These are phyloP conservation scores for Phytophthora citrophthora DNA, from an alignment of 352 stramenopile genomes.

Conservation along the genomic window DNA sequence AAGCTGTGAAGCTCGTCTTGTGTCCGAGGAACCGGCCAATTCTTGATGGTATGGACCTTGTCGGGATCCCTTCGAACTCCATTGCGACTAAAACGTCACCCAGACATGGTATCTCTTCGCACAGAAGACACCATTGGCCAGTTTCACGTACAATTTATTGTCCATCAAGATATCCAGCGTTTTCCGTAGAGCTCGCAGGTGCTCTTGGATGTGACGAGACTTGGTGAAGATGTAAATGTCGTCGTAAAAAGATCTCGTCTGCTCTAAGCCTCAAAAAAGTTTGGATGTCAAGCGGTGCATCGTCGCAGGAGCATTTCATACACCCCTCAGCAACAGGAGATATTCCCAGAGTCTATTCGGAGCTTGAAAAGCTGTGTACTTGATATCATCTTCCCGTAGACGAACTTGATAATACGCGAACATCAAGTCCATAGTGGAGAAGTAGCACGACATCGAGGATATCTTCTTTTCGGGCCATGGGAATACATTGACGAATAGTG, in stretches of 20 bases:
- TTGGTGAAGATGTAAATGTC: slow-evolving; percentile 16
- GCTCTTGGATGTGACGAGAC: neutral
- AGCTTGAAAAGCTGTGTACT: too few species aligned
- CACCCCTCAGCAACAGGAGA: too few species aligned
- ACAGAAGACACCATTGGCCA: neutral
- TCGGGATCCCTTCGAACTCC: neutral
- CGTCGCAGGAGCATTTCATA: too few species aligned
- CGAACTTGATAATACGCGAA: slow-evolving; percentile 30
- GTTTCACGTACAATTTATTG: slow-evolving; percentile 15
- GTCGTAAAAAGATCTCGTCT: slow-evolving; percentile 13
- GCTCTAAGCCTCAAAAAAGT: neutral
- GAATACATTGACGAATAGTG: neutral
- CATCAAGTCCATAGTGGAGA: slow-evolving; percentile 24
- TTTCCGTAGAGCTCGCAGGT: neutral
- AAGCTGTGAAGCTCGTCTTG: slow-evolving; percentile 6
- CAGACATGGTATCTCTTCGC: too few species aligned
- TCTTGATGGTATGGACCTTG: slow-evolving; percentile 8
- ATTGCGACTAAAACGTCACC: too few species aligned
- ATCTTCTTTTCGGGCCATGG: neutral
- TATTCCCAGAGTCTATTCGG: too few species aligned
- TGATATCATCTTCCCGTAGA: slow-evolving; percentile 6
- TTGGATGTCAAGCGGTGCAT: slow-evolving; percentile 10
- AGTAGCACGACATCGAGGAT: neutral
- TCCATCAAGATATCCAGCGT: neutral
- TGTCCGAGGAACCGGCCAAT: slow-evolving; percentile 1